Percentiles rank a stretch among this genome's conserved stretches.
phyloP scores from a whole-genome alignment of 1,284 basidiomycete species.

The Cutaneotrichosporon dermatis region DNA sequence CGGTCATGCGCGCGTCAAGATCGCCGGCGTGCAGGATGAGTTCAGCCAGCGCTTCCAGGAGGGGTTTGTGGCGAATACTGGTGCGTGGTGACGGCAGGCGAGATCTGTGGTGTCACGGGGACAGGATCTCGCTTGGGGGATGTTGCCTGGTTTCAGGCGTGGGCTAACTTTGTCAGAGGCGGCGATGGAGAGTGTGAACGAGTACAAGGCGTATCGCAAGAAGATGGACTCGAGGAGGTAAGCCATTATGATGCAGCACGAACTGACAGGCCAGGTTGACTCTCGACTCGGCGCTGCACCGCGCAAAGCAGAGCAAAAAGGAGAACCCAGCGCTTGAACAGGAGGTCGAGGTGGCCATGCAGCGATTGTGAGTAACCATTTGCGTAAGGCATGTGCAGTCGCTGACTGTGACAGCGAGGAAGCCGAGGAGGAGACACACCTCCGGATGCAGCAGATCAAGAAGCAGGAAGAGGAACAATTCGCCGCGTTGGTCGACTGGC shows the following conservation, averaged over 20 bases:
- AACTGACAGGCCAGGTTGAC: constrained; percentile 48
- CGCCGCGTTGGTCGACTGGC: constrained; percentile 59
- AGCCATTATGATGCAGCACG: too few relatives aligned
- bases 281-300: constrained; percentile 69
- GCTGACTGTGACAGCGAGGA: constrained; percentile 59
- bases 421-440: constrained; percentile 68
- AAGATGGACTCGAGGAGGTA: constrained; percentile 67
- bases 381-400: too few relatives aligned
- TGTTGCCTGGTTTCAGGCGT: too few relatives aligned
- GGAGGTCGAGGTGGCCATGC: constrained; percentile 63
- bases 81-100: constrained; percentile 18
- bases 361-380: constrained; percentile 62
- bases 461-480: constrained; percentile 68
- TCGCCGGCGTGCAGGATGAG: constrained; percentile 57
- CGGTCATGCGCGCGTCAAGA: constrained; percentile 73
- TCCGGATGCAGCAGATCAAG: constrained; percentile 69
- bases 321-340: constrained; percentile 68
- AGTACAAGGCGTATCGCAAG: constrained; percentile 47
- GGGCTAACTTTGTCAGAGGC: constrained; percentile 43
- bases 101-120: too few relatives aligned
- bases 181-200: constrained; percentile 49
- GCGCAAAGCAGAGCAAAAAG: constrained; percentile 57
- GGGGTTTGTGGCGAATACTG: constrained; percentile 64
- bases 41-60: constrained; percentile 56
- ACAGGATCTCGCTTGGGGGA: too few relatives aligned